Percentiles rank a stretch among this genome's conserved stretches.
Evolutionary conservation across 139 green algal species (phyloP).

Genomic region (Marvania coccoides): DNA sequence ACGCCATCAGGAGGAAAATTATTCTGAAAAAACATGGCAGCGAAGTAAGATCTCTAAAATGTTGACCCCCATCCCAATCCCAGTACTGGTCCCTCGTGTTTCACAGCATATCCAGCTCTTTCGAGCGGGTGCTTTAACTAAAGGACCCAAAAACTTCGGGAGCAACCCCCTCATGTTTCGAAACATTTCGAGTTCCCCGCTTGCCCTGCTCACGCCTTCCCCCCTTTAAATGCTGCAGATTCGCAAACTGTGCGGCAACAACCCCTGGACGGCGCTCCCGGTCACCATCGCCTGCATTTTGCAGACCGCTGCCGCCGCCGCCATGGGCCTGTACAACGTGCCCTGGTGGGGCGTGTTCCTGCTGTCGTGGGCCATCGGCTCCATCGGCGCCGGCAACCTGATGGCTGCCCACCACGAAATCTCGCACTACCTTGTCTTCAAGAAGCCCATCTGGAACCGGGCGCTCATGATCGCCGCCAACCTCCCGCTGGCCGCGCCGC

Average conservation of each 20-base stretch:
- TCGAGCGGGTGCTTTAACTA: too few relatives aligned
- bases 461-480: neutral
- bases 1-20: too few relatives aligned
- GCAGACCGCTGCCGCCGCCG: neutral
- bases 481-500: neutral
- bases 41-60: too few relatives aligned
- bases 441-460: neutral
- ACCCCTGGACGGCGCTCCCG: neutral
- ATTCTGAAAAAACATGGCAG: too few relatives aligned
- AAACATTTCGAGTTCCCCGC: too few relatives aligned
- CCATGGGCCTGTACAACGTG: neutral
- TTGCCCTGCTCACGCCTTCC: neutral
- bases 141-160: too few relatives aligned
- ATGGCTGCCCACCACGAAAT: neutral
- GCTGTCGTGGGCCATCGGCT: neutral
- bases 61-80: too few relatives aligned
- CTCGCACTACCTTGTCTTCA: neutral
- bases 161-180: too few relatives aligned
- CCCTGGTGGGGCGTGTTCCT: neutral
- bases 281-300: neutral
- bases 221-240: neutral
- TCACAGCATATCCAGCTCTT: too few relatives aligned
- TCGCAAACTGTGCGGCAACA: neutral
- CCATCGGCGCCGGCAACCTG: neutral
- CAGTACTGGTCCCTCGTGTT: too few relatives aligned